A percentile compares a stretch with the other conserved stretches of the same genome.
phyloP scores from a whole-genome alignment of 2,329 filamentous ascomycete genomes.

The Myriangium duriaei region DNA sequence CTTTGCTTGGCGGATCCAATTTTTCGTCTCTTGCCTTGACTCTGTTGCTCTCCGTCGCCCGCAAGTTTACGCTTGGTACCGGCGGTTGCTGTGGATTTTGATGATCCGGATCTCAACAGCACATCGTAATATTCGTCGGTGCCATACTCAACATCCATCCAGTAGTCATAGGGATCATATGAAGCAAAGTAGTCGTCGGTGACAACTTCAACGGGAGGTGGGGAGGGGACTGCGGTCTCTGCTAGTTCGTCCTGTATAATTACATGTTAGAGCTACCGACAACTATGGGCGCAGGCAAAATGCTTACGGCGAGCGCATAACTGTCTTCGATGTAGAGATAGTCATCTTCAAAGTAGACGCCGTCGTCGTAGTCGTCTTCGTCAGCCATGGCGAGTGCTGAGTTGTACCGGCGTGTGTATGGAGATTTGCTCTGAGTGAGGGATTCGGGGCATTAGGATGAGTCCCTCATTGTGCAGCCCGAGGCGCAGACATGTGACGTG shows the following conservation, averaged over 20 bases:
- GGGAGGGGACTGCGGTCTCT: slow-evolving; percentile 34
- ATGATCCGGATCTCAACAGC: slow-evolving; percentile 12
- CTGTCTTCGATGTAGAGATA: slow-evolving; percentile 38
- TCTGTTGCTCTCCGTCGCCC: slow-evolving; percentile 9
- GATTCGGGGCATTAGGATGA: no score
- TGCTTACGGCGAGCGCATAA: slow-evolving; percentile 25
- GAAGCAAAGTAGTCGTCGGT: slow-evolving; percentile 24
- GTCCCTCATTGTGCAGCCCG: no score
- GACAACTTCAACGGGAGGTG: slow-evolving; percentile 23
- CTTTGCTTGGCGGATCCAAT: background rate
- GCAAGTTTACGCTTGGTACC: slow-evolving; percentile 22
- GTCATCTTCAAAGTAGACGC: slow-evolving; percentile 25
- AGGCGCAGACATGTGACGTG: no score
- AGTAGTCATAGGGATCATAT: slow-evolving; percentile 38
- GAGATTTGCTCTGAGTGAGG: no score
- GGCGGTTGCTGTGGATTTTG: slow-evolving; percentile 6
- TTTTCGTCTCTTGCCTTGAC: slow-evolving; percentile 1
- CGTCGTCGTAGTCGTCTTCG: slow-evolving; percentile 28
- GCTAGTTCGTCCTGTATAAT: slow-evolving; percentile 34
- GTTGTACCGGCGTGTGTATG: no score
- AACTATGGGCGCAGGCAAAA: background rate
- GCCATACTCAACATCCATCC: slow-evolving; percentile 36
- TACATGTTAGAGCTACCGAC: background rate
- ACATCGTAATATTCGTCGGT: slow-evolving; percentile 34
- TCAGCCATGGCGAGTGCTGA: no score